A percentile compares a stretch with the other conserved stretches of the same genome.
Evolutionary conservation across 768 basidiomycete species (phyloP).

Genomic region (Auricularia cornea): DNA sequence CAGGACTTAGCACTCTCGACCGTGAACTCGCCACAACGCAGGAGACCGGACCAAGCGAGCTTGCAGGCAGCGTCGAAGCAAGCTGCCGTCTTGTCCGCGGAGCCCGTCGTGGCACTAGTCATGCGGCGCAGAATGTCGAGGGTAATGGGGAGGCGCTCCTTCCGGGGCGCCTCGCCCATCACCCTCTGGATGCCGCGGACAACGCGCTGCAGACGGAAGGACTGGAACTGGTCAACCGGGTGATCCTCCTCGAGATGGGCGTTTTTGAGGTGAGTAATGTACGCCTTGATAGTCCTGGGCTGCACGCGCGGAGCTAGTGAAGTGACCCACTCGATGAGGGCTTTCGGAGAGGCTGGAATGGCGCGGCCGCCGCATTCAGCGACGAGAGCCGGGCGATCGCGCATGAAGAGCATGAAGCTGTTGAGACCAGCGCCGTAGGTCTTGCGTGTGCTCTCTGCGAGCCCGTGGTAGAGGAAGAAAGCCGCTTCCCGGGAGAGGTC

Average conservation of each 20-base stretch:
- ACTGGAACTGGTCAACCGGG: slow-evolving; percentile 18
- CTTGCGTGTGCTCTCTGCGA: too few species aligned
- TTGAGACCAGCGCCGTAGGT: slow-evolving; percentile 16
- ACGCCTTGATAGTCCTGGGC: slow-evolving; percentile 21
- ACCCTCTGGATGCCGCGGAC: slow-evolving; percentile 21
- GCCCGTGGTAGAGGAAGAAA: slow-evolving; percentile 24
- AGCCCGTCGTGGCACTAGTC: neutral
- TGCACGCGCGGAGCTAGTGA: slow-evolving; percentile 15
- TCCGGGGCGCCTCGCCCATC: slow-evolving; percentile 9
- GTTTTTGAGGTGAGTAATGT: slow-evolving; percentile 16
- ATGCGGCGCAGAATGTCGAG: slow-evolving; percentile 10
- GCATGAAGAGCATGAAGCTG: slow-evolving; percentile 22
- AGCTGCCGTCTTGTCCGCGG: neutral
- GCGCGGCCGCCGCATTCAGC: slow-evolving; percentile 1
- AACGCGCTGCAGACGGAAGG: slow-evolving; percentile 20
- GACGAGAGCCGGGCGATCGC: neutral
- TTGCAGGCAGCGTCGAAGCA: slow-evolving; percentile 12
- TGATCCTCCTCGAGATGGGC: slow-evolving; percentile 25
- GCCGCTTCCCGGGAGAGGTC: slow-evolving; percentile 10
- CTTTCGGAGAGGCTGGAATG: slow-evolving; percentile 4
- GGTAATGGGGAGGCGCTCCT: slow-evolving; percentile 20
- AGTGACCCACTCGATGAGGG: neutral
- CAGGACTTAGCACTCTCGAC: slow-evolving; percentile 6
- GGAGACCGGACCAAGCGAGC: slow-evolving; percentile 15
- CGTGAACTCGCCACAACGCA: slow-evolving; percentile 20